These are phyloP conservation scores for Saposhnikovia divaricata DNA, from an alignment of 129 eudicot genomes.

Conservation along the genomic window DNA sequence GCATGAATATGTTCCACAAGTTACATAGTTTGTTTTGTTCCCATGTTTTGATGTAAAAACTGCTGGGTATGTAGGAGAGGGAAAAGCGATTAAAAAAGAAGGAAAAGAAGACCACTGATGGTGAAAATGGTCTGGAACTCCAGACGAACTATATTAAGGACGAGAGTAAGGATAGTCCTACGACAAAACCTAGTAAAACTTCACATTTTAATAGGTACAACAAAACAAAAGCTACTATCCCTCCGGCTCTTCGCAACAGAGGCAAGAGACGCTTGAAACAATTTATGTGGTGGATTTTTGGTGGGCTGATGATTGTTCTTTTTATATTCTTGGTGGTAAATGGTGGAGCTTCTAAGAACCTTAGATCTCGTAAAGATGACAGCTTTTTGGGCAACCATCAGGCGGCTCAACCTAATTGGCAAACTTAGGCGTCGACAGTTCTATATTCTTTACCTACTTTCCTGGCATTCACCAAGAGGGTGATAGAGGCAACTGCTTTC, in stretches of 20 bases:
- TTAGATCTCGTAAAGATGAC: neutral
- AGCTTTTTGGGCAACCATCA: neutral
- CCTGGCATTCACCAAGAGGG: neutral
- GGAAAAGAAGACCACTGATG: constrained; percentile 44
- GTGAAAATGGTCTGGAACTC: constrained; percentile 27
- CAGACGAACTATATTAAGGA: constrained; percentile 22
- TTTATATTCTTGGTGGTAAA: constrained; percentile 20
- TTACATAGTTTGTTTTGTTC: neutral
- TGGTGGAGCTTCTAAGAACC: constrained; percentile 34
- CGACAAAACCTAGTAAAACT: constrained; percentile 24
- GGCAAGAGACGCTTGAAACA: constrained; percentile 52
- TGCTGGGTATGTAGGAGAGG: constrained; percentile 47
- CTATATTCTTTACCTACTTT: neutral
- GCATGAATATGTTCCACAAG: neutral
- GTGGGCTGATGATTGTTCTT: constrained; percentile 17
- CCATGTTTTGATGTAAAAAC: neutral
- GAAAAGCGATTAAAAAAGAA: constrained; percentile 85
- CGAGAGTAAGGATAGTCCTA: constrained; percentile 20
- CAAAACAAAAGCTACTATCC: constrained; percentile 60
- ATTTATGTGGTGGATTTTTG: constrained; percentile 26
- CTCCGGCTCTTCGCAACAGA: constrained; percentile 67
- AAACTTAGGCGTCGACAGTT: neutral
- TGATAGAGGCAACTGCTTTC: neutral
- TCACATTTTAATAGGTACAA: constrained; percentile 35
- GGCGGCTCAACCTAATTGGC: neutral